phyloP scores from a whole-genome alignment of 2,329 filamentous ascomycete genomes.

The Ascocoryne sarcoides region DNA sequence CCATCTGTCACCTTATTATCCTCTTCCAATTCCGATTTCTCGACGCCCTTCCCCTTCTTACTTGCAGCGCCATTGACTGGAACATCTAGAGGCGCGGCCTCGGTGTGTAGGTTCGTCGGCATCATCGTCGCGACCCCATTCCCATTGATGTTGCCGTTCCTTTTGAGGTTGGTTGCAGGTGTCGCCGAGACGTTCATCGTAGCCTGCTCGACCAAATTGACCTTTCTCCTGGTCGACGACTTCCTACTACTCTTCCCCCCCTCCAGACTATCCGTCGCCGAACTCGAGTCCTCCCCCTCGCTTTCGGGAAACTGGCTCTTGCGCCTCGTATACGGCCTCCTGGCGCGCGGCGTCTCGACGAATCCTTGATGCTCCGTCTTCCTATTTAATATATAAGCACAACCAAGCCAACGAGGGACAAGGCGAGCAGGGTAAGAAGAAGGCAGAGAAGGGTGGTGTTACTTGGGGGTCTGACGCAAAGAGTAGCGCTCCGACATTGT shows the following conservation, averaged over 20 bases:
- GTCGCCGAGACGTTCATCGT: slow-evolving; percentile 14
- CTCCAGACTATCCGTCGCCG: slow-evolving; percentile 25
- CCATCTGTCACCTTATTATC: slow-evolving; percentile 37
- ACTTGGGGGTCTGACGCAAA: slow-evolving; percentile 28
- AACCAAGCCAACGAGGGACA: not conserved
- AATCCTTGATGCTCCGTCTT: slow-evolving; percentile 42
- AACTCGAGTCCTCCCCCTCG: slow-evolving; percentile 28
- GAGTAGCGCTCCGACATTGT: slow-evolving; percentile 29
- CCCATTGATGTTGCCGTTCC: slow-evolving; percentile 9
- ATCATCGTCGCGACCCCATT: slow-evolving; percentile 5
- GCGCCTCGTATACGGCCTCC: slow-evolving; percentile 32
- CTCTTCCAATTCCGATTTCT: slow-evolving; percentile 3
- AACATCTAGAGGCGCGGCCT: too few relatives aligned
- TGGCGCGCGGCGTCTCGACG: slow-evolving; percentile 41
- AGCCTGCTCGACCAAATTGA: slow-evolving; percentile 18
- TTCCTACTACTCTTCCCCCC: slow-evolving; percentile 11
- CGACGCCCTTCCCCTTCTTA: too few relatives aligned
- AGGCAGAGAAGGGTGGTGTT: slow-evolving; percentile 5
- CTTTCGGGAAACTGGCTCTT: slow-evolving; percentile 29
- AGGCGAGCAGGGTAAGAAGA: slow-evolving; percentile 1
- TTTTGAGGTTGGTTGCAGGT: slow-evolving; percentile 4
- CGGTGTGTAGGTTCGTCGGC: not conserved
- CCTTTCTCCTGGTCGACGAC: slow-evolving; percentile 16
- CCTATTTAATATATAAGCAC: slow-evolving; percentile 28
- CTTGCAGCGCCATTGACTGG: too few relatives aligned